A percentile compares a stretch with the other conserved stretches of the same genome.
Conservation (phyloP, 768 basidiomycete species). For the button mushroom (Agaricus bisporus) region DNA sequence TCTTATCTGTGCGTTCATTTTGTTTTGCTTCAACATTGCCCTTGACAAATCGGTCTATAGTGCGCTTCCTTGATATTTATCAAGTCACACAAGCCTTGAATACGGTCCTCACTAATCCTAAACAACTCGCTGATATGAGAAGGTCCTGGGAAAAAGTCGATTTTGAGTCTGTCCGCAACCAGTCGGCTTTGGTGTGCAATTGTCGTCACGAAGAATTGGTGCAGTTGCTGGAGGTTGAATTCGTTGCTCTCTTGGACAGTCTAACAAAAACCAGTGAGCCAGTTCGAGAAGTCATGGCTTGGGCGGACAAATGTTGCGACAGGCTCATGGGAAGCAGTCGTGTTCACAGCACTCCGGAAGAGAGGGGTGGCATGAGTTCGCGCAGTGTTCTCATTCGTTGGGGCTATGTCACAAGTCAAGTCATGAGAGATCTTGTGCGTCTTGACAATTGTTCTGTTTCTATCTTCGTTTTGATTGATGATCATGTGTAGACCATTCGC, state of each 20-base stretch:
- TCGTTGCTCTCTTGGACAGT: slow-evolving; percentile 69
- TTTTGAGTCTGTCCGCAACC: slow-evolving; percentile 87
- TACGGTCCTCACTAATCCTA: slow-evolving; percentile 84
- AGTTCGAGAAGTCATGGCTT: slow-evolving; percentile 81
- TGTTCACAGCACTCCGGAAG: slow-evolving; percentile 51
- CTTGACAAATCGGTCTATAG: slow-evolving; percentile 30
- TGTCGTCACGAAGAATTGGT: slow-evolving; percentile 87
- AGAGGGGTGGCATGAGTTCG: slow-evolving; percentile 78
- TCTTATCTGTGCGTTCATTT: slow-evolving; percentile 64
- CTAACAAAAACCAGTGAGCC: slow-evolving; percentile 70
- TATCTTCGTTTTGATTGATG: slow-evolving; percentile 4
- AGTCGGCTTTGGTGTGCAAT: slow-evolving; percentile 90
- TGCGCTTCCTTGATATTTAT: slow-evolving; percentile 88
- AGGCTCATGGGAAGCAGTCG: slow-evolving; percentile 70
- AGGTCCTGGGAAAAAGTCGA: slow-evolving; percentile 85
- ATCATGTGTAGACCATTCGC: slow-evolving; percentile 66
- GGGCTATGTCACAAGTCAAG: slow-evolving; percentile 90
- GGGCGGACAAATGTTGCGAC: slow-evolving; percentile 90
- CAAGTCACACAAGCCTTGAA: slow-evolving; percentile 87
- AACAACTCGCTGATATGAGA: slow-evolving; percentile 81
- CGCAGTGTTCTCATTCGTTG: slow-evolving; percentile 84
- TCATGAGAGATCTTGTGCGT: slow-evolving; percentile 85
- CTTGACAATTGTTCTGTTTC: slow-evolving; percentile 5
- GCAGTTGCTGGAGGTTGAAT: slow-evolving; percentile 81
- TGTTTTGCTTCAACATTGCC: slow-evolving; percentile 10